Percentiles rank a stretch among this genome's conserved stretches.
These are phyloP conservation scores for Cucurbita ficifolia DNA, from an alignment of 306 rosid genomes.

Conservation along the genomic window DNA sequence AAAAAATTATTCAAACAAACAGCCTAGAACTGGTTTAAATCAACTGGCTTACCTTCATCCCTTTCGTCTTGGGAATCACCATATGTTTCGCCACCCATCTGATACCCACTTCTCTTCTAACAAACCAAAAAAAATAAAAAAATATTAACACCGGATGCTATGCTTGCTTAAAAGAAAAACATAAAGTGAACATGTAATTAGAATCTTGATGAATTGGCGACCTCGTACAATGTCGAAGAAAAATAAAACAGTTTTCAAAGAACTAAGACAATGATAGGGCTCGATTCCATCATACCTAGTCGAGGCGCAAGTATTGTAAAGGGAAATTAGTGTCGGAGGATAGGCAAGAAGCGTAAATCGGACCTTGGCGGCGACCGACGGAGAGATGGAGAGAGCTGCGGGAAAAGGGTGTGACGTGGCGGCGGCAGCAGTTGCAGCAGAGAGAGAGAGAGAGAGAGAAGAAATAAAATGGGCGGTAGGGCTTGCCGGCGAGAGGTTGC, in stretches of 20 bases:
- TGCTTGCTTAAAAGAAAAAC: not conserved
- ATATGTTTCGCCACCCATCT: conserved; percentile 64
- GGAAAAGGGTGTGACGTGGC: not conserved
- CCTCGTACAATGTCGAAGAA: not conserved
- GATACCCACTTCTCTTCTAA: not conserved
- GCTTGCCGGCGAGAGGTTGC: not conserved
- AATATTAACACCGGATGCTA: not conserved
- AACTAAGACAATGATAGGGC: not conserved
- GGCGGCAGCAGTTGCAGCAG: not conserved
- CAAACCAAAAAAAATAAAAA: not conserved
- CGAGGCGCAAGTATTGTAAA: not conserved
- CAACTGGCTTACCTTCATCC: conserved; percentile 54
- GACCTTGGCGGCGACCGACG: not conserved
- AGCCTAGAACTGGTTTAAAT: not conserved
- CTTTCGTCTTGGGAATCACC: conserved; percentile 62
- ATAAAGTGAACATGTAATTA: not conserved
- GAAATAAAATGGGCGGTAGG: not conserved
- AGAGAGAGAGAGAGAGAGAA: not conserved
- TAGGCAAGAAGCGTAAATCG: not conserved
- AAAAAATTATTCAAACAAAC: not conserved
- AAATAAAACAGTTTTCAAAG: not conserved
- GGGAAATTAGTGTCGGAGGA: not conserved
- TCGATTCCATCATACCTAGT: not conserved
- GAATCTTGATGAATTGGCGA: not conserved
- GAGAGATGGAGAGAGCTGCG: not conserved